Base-by-base conservation (phyloP, 1,284 basidiomycete genomes). In the Marasmius oreades region DNA sequence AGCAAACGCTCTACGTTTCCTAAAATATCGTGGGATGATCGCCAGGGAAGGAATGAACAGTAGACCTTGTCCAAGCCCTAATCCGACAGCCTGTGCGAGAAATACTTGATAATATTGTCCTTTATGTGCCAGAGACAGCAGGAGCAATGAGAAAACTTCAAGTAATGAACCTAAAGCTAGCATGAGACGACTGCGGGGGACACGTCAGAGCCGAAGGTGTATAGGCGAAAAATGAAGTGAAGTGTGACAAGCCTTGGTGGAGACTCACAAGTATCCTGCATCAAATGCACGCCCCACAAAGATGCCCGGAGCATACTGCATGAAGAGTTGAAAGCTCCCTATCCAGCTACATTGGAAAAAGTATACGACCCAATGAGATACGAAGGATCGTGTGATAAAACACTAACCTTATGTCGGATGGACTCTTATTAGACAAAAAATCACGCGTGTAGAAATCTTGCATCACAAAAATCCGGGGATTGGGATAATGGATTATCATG, bases 21-120 rank as follows among this genome's bases (percentile, higher is more conserved):
- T 71, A 61, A 80, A 82, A 64, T 81, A 77, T 55, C 80, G 77
- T 0, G 72, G 70, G 31, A 80, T 71, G 60, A 81, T 71, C 52
- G 70, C 74, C 54, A 82, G 66, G 3, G 80, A 80, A 0, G 80
- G 80, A 42, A 81, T 69, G 64, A 79, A 81, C n/a, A 81, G 69
- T 26, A 81, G 63, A 5, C 77, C 74, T 60, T 77, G 76, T 8
- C 75, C 79, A 22, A 81, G 63, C 5, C 80, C 80, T 66, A 78
- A 75, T n/a, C 79, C 80, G 23, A 82, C 66, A 16, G 70, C 79
- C 63, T 82, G 80, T 1, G 76, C 69, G 18, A 82, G 70, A 63
- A 81, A 81, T 39, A 80, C 72, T 66, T 75, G 70, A 51, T 72
- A 74, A 58, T 73, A 76, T 58, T 70, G 68, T 47, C 67, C 65